Percentiles rank a stretch among this genome's conserved stretches.
Conservation (phyloP, 2,329 filamentous ascomycete genomes). For the Malbranchea zuffiana region DNA sequence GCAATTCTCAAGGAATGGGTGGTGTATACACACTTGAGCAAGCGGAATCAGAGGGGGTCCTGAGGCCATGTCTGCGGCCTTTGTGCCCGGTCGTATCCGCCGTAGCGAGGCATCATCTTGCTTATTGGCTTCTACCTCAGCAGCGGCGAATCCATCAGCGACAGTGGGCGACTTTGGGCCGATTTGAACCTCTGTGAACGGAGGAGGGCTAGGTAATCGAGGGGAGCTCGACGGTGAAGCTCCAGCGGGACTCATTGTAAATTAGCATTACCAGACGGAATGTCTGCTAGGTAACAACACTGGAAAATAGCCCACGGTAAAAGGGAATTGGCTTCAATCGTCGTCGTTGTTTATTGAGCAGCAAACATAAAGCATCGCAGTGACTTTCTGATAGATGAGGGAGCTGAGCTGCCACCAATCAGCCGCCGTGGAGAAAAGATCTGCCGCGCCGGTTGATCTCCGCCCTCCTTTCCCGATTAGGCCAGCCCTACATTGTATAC, state of each 20-base stretch:
- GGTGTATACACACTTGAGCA: constrained; percentile 51
- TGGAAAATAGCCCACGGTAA: too few relatives aligned
- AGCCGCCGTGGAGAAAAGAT: too few relatives aligned
- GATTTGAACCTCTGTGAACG: constrained; percentile 88
- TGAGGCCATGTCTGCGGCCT: constrained; percentile 81
- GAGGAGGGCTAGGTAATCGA: constrained; percentile 86
- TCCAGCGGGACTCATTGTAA: constrained; percentile 36
- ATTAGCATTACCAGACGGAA: constrained; percentile 1
- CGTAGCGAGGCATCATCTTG: constrained; percentile 63
- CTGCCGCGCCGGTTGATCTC: constrained; percentile 2
- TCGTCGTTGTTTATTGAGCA: too few relatives aligned
- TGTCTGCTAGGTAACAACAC: too few relatives aligned
- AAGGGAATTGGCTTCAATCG: too few relatives aligned
- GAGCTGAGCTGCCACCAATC: too few relatives aligned
- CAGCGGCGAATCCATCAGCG: constrained; percentile 48
- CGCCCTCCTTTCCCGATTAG: too few relatives aligned
- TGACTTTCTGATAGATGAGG: too few relatives aligned
- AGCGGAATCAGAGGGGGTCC: constrained; percentile 81
- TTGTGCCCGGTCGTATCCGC: constrained; percentile 85
- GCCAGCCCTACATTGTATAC: too few relatives aligned
- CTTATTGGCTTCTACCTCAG: constrained; percentile 44
- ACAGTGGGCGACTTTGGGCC: constrained; percentile 64
- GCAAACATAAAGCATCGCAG: too few relatives aligned
- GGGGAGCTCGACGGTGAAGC: constrained; percentile 62
- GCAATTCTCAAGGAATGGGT: not conserved